These are phyloP conservation scores for Azolla pinnata DNA, from an alignment of 75 land plant genomes.

Conservation along the genomic window DNA sequence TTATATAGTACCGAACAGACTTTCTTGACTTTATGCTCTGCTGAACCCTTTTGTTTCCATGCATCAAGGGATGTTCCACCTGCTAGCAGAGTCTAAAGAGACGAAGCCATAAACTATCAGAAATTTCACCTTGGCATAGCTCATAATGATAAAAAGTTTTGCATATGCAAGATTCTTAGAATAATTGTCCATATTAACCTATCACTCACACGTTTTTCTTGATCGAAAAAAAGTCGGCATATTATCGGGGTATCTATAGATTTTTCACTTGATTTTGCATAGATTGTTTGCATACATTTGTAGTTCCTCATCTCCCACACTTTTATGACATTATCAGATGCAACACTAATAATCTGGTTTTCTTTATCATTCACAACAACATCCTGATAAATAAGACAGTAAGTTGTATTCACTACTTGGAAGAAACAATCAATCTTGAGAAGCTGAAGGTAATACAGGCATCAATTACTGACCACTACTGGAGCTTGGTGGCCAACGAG, in stretches of 20 bases:
- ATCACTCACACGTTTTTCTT: conserved; percentile 16
- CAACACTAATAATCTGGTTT: conserved; percentile 30
- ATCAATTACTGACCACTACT: conserved; percentile 15
- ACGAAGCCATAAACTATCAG: no score
- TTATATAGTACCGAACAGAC: conserved; percentile 19
- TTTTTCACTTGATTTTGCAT: conserved; percentile 15
- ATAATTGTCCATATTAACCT: no score
- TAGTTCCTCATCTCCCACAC: conserved; percentile 34
- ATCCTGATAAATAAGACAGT: conserved; percentile 13
- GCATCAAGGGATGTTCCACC: conserved; percentile 24
- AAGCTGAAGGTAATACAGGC: no score
- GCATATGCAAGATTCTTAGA: no score
- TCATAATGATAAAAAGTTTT: no score
- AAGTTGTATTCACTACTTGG: background rate
- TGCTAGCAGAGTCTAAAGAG: conserved; percentile 17
- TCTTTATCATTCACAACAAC: conserved; percentile 29
- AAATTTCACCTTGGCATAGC: no score
- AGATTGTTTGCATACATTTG: conserved; percentile 27
- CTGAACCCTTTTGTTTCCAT: conserved; percentile 28
- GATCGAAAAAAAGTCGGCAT: conserved; percentile 23
- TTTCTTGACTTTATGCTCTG: conserved; percentile 20
- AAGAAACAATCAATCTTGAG: background rate
- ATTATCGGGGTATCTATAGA: conserved; percentile 14
- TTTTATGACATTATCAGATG: conserved; percentile 23
- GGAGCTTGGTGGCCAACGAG: conserved; percentile 31